Percentiles rank a stretch among this genome's conserved stretches.
Conservation (phyloP, 2,329 filamentous ascomycete species). For the Cercospora zeina region DNA sequence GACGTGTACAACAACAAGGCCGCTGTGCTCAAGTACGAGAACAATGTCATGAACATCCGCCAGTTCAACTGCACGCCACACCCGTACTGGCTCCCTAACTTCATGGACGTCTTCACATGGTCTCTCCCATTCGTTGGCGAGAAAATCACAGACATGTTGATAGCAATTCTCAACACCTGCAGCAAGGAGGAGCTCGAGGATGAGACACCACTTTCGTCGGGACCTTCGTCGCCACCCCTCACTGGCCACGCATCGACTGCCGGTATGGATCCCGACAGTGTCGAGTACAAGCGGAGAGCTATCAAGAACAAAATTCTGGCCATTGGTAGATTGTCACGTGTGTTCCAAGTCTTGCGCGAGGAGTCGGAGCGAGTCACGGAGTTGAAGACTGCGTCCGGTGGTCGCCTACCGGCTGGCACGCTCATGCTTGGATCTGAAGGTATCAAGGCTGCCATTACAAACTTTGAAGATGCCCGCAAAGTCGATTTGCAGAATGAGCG, state of each 20-base stretch:
- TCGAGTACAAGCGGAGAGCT: conserved; percentile 89
- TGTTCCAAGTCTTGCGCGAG: conserved; percentile 97
- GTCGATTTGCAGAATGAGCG: conserved; percentile 96
- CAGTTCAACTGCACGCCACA: conserved; percentile 99
- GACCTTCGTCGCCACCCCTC: conserved; percentile 71
- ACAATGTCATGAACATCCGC: conserved; percentile 99
- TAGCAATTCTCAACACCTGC: conserved; percentile 95
- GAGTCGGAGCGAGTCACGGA: conserved; percentile 96
- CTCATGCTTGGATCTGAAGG: conserved; percentile 97
- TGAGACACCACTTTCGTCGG: conserved; percentile 74
- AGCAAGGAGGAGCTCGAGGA: conserved; percentile 97
- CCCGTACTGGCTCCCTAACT: conserved; percentile 98
- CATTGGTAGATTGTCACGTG: conserved; percentile 91
- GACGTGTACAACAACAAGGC: conserved; percentile 99
- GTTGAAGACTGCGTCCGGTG: conserved; percentile 93
- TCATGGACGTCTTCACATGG: conserved; percentile 99
- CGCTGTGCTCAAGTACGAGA: conserved; percentile 97
- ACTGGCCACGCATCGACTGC: conserved; percentile 42
- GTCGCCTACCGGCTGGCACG: conserved; percentile 87
- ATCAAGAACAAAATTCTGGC: conserved; percentile 99
- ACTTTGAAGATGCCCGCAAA: conserved; percentile 94
- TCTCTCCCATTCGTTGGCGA: conserved; percentile 97
- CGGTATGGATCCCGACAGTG: conserved; percentile 73
- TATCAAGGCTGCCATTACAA: conserved; percentile 97
- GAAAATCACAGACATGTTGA: conserved; percentile 98